Evolutionary conservation across 108 stramenopile species (phyloP).

Genomic region (Stephanodiscus minutulus): DNA sequence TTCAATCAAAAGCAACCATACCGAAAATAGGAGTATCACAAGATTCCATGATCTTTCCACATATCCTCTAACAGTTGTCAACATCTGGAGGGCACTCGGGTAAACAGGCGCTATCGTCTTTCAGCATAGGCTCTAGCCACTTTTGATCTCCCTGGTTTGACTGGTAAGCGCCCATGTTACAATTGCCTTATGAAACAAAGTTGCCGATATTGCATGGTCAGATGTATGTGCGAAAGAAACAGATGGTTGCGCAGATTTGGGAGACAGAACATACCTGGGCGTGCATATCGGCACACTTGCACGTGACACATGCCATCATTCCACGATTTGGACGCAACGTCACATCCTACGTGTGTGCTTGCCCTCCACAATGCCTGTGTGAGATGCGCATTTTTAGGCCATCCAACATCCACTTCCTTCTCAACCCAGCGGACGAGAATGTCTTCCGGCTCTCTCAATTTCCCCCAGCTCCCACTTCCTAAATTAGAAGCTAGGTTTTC

Average conservation of each 20-base stretch:
- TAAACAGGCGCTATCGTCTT: constrained; percentile 32
- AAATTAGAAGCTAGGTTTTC: constrained; percentile 24
- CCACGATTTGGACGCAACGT: constrained; percentile 22
- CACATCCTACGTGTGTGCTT: constrained; percentile 42
- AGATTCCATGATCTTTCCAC: background rate
- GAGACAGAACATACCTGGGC: constrained; percentile 15
- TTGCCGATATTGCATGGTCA: background rate
- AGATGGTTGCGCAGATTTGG: background rate
- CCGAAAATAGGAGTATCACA: background rate
- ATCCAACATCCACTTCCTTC: background rate
- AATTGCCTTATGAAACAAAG: background rate
- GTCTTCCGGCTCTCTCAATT: background rate
- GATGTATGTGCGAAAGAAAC: background rate
- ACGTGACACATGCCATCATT: constrained; percentile 30
- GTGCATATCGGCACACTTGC: constrained; percentile 43
- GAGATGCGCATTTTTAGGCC: background rate
- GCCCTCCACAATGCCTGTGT: constrained; percentile 46
- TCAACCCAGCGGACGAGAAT: constrained; percentile 15
- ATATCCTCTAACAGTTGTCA: constrained; percentile 1
- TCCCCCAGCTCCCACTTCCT: constrained; percentile 2
- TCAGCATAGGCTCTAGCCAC: constrained; percentile 47
- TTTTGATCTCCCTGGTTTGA: background rate
- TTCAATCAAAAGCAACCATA: too few species aligned
- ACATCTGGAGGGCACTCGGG: constrained; percentile 33
- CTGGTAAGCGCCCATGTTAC: constrained; percentile 16